phyloP scores from a whole-genome alignment of 345 rosid genomes.

The Cardamine resedifolia region DNA sequence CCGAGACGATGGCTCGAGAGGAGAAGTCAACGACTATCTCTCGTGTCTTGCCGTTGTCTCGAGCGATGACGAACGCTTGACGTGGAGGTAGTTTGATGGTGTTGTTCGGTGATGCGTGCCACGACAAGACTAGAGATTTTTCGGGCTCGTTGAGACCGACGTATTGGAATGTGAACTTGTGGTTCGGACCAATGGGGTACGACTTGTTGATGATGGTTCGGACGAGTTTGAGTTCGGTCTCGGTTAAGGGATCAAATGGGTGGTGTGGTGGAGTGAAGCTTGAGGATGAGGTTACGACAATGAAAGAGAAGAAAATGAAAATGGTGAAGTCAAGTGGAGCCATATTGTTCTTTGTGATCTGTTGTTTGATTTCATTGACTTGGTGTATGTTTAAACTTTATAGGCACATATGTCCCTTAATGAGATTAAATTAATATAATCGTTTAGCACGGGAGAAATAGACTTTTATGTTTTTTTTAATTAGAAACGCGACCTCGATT shows the following conservation, averaged over 20 bases:
- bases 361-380: neutral
- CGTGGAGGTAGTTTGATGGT: conserved; percentile 43
- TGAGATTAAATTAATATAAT: too few relatives aligned
- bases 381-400: conserved; percentile 3
- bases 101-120: conserved; percentile 39
- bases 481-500: too few relatives aligned
- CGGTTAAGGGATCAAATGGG: conserved; percentile 69
- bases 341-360: conserved; percentile 23
- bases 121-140: conserved; percentile 50
- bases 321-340: conserved; percentile 21
- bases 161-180: conserved; percentile 57
- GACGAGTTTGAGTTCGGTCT: conserved; percentile 54
- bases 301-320: conserved; percentile 9
- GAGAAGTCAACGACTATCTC: conserved; percentile 56
- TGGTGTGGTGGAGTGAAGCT: conserved; percentile 42
- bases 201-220: conserved; percentile 40
- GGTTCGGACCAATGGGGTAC: conserved; percentile 30
- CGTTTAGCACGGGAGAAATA: too few relatives aligned
- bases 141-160: conserved; percentile 74
- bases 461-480: too few relatives aligned
- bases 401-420: too few relatives aligned
- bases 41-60: conserved; percentile 44
- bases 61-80: conserved; percentile 54
- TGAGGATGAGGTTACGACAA: conserved; percentile 22
- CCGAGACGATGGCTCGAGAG: conserved; percentile 36